Evolutionary conservation across 176 grass and related monocot species (phyloP).

Genomic region (Lolium multiflorum): DNA sequence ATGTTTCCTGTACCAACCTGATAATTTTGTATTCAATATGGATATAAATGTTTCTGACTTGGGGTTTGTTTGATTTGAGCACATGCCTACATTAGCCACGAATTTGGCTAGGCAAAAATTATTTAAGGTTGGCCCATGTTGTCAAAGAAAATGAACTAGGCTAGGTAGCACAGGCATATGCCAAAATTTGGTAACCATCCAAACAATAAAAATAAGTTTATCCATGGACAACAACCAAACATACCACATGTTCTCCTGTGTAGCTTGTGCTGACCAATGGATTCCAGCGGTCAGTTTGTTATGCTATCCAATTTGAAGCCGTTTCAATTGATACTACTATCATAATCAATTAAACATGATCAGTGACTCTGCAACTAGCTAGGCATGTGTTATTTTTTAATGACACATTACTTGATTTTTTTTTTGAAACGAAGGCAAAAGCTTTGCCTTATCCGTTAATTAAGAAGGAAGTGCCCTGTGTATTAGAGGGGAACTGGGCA

Average conservation of each 20-base stretch:
- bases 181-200: background rate
- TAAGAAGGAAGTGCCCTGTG: too few species aligned
- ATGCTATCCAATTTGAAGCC: background rate
- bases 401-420: too few species aligned
- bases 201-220: background rate
- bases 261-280: background rate
- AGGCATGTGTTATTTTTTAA: too few species aligned
- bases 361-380: too few species aligned
- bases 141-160: constrained; percentile 3
- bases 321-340: background rate
- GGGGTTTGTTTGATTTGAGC: background rate
- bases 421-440: too few species aligned
- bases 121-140: background rate
- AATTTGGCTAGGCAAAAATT: too few species aligned
- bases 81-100: background rate
- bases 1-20: too few species aligned
- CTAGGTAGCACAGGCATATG: background rate
- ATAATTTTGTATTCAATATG: background rate
- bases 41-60: background rate
- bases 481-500: too few species aligned
- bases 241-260: background rate
- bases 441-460: too few species aligned
- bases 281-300: background rate
- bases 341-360: too few species aligned
- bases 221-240: constrained; percentile 5